phyloP scores from a whole-genome alignment of 2,329 filamentous ascomycete species.

The Dactylellina leptospora region DNA sequence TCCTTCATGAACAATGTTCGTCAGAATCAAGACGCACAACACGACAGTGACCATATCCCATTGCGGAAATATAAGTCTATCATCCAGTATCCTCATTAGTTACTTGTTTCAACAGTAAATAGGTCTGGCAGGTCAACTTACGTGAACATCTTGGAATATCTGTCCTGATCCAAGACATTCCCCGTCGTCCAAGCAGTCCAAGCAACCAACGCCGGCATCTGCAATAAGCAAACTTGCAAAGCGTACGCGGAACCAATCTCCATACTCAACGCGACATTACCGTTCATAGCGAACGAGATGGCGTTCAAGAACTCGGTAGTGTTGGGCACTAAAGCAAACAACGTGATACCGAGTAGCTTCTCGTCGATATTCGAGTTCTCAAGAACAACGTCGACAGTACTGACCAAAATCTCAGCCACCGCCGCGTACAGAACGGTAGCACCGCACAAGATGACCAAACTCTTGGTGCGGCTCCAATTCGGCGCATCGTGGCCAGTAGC shows the following conservation, averaged over 20 bases:
- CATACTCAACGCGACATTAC: conserved; percentile 98
- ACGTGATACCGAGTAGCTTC: conserved; percentile 94
- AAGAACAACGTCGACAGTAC: conserved; percentile 95
- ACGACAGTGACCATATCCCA: conserved; percentile 99
- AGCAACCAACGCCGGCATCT: conserved; percentile 89
- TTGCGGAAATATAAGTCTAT: conserved; percentile 88
- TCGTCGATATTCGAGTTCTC: conserved; percentile 91
- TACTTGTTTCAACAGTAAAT: neutral
- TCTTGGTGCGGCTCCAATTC: conserved; percentile 95
- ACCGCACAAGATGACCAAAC: conserved; percentile 83
- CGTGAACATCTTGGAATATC: conserved; percentile 72
- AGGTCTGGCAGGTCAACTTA: conserved; percentile 5
- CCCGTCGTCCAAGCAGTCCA: conserved; percentile 80
- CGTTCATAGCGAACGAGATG: conserved; percentile 99
- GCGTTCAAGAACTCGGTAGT: conserved; percentile 99
- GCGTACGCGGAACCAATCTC: conserved; percentile 98
- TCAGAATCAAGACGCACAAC: conserved; percentile 91
- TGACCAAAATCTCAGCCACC: conserved; percentile 94
- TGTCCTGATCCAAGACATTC: conserved; percentile 66
- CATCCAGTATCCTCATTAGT: conserved; percentile 53
- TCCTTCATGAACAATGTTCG: conserved; percentile 96
- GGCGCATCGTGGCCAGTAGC: conserved; percentile 87
- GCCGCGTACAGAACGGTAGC: conserved; percentile 94
- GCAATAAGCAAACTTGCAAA: conserved; percentile 91
- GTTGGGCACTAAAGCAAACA: conserved; percentile 96